Percentiles rank a stretch among this genome's conserved stretches.
Evolutionary conservation across 495 filamentous ascomycete genomes (phyloP).

Genomic region (Podospora anserina): DNA sequence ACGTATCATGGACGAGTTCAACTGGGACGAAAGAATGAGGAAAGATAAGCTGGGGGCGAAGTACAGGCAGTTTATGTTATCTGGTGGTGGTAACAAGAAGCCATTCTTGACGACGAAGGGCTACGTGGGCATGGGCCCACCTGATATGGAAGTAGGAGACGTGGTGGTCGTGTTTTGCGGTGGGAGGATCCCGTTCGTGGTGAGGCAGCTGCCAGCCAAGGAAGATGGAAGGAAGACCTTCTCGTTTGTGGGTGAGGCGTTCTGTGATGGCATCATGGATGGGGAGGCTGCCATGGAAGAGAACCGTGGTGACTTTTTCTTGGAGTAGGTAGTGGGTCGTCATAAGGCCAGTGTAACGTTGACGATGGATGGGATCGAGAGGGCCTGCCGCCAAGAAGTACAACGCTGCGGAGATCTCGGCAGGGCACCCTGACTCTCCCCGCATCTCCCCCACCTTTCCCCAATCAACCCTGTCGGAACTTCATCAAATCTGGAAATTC

Average conservation of each 20-base stretch:
- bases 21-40: not conserved
- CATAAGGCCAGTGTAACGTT: not conserved
- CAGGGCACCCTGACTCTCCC: not conserved
- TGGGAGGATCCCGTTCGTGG: conserved; percentile 15
- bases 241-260: conserved; percentile 19
- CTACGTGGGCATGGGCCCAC: conserved; percentile 21
- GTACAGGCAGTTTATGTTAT: not conserved
- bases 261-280: conserved; percentile 25
- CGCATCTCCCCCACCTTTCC: conserved; percentile 19
- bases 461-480: conserved; percentile 20
- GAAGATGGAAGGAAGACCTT: not conserved
- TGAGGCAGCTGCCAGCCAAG: conserved; percentile 10
- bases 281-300: conserved; percentile 10
- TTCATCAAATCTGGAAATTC: conserved; percentile 35
- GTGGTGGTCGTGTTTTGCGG: conserved; percentile 18
- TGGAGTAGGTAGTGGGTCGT: not conserved
- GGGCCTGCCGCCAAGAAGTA: not conserved
- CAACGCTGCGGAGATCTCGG: not conserved
- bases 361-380: not conserved
- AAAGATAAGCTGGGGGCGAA: not conserved
- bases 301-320: conserved; percentile 1
- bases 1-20: not conserved
- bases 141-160: conserved; percentile 8
- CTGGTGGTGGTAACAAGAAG: conserved; percentile 10
- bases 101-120: conserved; percentile 20